Evolutionary conservation across 108 stramenopile genomes (phyloP), one percentile per base, ranked within the genome.

Genomic region (Tribonema minus): DNA sequence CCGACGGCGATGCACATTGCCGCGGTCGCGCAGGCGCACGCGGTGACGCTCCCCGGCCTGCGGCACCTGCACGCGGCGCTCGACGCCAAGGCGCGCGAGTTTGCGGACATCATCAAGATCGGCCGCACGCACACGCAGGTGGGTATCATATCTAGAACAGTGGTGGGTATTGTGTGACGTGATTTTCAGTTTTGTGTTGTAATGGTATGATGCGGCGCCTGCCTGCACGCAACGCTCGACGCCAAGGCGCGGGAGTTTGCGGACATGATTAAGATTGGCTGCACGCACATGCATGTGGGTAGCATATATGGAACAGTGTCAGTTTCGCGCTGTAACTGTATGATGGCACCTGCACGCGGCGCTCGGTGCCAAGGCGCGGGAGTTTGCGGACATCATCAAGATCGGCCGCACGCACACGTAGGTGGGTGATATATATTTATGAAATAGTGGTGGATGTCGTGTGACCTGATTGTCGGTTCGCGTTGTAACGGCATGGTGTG

Each of bases 1-100:
- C 98, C 98, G 0, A 99, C 98, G 1, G 98, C 96, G 41, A 97
- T 97, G 95, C 96, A 97, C 76, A 92, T 97, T 74, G 90, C 91
- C 9, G 64, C 86, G 9, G 92, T 91, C 0, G 65, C 92, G 61
- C 63, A 74, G 72, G 64, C 76, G 67, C 12, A 92, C 92, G 41
- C 54, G 30, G 75, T 76, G 5, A 61, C 64, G 9, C 63, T 98
- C 34, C 94, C 97, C 12, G 94, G 94, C 67, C 62, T 87, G 39
- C 74, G 87, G 62, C 62, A 76, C 1, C 80, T 98, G 63, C 90
- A 83, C 37, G 86, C 68, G 20, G 86, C 94, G 3, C 84, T 98
- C 32, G 32, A 84, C 23, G 76, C 75, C 20, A 96, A 98, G 77
- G 81, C 82, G 3, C 20, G 80, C 9, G 91, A 92, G 68, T 98